These are phyloP conservation scores for Dovyalis caffra DNA, from an alignment of 345 rosid genomes.

Conservation along the genomic window DNA sequence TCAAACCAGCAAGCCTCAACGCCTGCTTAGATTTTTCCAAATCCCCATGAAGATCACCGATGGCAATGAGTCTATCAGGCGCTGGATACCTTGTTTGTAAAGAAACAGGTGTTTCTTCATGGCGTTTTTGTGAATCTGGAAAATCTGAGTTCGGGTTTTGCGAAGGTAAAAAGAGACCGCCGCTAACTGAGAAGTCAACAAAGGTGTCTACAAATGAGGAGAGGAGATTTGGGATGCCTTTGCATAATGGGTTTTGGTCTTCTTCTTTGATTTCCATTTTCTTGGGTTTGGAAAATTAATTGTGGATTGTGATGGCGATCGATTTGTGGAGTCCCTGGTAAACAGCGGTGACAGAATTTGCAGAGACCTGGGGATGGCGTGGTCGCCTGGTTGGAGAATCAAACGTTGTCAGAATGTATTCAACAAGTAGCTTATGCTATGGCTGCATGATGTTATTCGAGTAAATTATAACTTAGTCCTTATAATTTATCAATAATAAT, in stretches of 20 bases:
- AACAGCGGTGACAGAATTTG: no score
- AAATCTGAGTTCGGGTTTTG: constrained; percentile 10
- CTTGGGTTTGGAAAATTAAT: not conserved
- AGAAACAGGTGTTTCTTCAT: not conserved
- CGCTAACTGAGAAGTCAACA: constrained; percentile 71
- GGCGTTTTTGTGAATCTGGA: constrained; percentile 6
- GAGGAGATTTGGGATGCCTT: constrained; percentile 43
- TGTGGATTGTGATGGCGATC: no score
- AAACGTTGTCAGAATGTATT: no score
- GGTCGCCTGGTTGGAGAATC: no score
- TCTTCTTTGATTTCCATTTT: constrained; percentile 29
- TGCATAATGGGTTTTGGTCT: constrained; percentile 38
- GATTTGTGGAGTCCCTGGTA: no score
- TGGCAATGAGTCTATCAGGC: constrained; percentile 66
- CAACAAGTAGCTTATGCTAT: no score
- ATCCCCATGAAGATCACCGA: constrained; percentile 93
- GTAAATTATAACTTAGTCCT: no score
- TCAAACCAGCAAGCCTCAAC: constrained; percentile 64
- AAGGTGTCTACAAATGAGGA: constrained; percentile 81
- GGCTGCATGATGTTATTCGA: no score
- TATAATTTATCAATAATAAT: no score
- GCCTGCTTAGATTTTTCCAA: constrained; percentile 65
- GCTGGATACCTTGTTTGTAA: constrained; percentile 45
- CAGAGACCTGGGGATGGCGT: no score
- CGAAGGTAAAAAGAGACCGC: constrained; percentile 50